Percentiles rank a stretch among this genome's conserved stretches.
Conservation (phyloP, 306 rosid genomes). For the Castanopsis chinensis region DNA sequence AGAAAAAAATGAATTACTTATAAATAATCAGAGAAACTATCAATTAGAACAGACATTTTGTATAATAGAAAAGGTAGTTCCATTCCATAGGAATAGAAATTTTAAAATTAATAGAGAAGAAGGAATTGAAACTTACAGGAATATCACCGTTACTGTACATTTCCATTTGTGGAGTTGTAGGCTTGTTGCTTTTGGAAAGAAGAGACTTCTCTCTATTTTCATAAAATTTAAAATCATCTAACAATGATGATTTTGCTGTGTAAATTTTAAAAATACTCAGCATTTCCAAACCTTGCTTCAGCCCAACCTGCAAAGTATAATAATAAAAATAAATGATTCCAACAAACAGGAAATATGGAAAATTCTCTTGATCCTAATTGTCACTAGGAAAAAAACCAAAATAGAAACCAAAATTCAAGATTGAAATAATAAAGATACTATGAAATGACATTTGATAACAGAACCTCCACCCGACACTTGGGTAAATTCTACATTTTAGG, state of each 20-base stretch:
- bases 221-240: slow-evolving; percentile 78
- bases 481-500: not conserved
- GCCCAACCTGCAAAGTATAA: slow-evolving; percentile 52
- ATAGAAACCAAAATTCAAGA: no score
- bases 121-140: slow-evolving; percentile 29
- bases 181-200: slow-evolving; percentile 29
- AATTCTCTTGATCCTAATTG: not conserved
- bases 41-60: not conserved
- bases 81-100: not conserved
- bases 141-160: slow-evolving; percentile 16
- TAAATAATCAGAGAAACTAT: not conserved
- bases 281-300: slow-evolving; percentile 75
- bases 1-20: not conserved
- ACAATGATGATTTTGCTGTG: slow-evolving; percentile 41
- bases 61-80: not conserved
- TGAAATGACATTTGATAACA: no score
- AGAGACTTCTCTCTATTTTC: slow-evolving; percentile 53
- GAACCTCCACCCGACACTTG: no score
- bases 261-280: slow-evolving; percentile 67
- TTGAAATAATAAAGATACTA: no score
- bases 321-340: not conserved
- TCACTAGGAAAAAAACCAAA: no score
- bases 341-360: not conserved
- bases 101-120: not conserved
- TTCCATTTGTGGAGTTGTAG: slow-evolving; percentile 39